phyloP scores from a whole-genome alignment of 2,329 filamentous ascomycete genomes.

The Neospermospora avenae region DNA sequence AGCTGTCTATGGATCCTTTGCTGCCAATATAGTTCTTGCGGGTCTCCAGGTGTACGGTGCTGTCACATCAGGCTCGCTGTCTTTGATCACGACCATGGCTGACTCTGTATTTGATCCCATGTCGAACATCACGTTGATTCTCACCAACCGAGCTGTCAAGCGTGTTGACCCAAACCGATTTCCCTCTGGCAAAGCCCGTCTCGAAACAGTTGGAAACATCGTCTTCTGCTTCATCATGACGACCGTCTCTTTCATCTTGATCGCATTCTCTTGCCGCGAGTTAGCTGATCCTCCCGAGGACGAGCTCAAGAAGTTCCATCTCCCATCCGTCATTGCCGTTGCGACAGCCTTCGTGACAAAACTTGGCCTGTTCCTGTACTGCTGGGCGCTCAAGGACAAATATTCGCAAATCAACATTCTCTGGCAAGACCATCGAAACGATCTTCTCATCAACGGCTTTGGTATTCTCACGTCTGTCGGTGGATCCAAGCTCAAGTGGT shows the following conservation, averaged over 20 bases:
- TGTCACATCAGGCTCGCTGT: conserved; percentile 81
- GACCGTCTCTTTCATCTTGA: conserved; percentile 84
- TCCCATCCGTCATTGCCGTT: conserved; percentile 83
- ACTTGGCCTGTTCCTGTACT: conserved; percentile 80
- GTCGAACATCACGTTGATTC: conserved; percentile 81
- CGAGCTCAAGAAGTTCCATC: conserved; percentile 63
- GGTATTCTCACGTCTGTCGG: conserved; percentile 90
- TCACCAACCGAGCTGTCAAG: conserved; percentile 84
- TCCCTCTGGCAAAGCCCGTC: conserved; percentile 86
- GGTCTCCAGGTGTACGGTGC: conserved; percentile 86
- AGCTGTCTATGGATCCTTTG: conserved; percentile 65
- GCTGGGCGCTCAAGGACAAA: conserved; percentile 84
- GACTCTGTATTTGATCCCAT: conserved; percentile 92
- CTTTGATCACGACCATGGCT: conserved; percentile 95
- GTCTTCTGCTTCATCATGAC: conserved; percentile 97
- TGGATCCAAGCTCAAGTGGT: conserved; percentile 85
- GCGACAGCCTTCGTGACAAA: conserved; percentile 82
- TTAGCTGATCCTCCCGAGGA: conserved; percentile 50
- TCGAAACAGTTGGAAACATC: conserved; percentile 95
- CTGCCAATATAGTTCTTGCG: conserved; percentile 76
- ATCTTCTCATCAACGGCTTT: conserved; percentile 93
- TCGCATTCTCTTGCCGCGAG: conserved; percentile 79
- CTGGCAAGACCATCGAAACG: conserved; percentile 96
- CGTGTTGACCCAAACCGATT: conserved; percentile 83
- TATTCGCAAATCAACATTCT: conserved; percentile 90